phyloP scores from a whole-genome alignment of 1,284 basidiomycete genomes.

The Cryptococcus hybrid region DNA sequence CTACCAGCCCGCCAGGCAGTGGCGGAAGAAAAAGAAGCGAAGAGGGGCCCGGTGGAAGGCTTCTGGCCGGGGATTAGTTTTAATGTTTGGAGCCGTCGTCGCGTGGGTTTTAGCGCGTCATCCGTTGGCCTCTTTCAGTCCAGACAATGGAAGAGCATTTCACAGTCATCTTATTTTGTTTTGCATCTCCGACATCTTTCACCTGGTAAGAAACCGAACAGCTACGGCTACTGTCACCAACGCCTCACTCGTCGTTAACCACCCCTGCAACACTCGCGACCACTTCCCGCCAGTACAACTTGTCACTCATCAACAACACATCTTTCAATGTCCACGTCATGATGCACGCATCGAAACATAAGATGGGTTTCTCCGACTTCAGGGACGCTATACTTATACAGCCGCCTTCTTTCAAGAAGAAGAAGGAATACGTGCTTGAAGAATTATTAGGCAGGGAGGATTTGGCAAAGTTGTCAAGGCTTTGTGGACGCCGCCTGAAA shows the following conservation, averaged over 20 bases:
- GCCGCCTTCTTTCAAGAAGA: constrained; percentile 78
- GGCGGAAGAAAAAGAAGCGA: too few relatives aligned
- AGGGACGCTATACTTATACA: constrained; percentile 63
- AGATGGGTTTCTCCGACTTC: constrained; percentile 29
- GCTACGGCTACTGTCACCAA: background rate
- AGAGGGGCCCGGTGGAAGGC: too few relatives aligned
- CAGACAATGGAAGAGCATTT: too few relatives aligned
- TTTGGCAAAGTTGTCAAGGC: constrained; percentile 77
- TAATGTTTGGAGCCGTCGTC: too few relatives aligned
- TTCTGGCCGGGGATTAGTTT: too few relatives aligned
- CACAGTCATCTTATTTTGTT: too few relatives aligned
- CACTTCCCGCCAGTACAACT: background rate
- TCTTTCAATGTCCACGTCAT: background rate
- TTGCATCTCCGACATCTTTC: too few relatives aligned
- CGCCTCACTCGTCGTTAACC: background rate
- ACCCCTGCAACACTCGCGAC: background rate
- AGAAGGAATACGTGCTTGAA: constrained; percentile 57
- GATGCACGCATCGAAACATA: background rate
- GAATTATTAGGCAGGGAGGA: constrained; percentile 69
- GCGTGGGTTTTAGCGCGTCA: too few relatives aligned
- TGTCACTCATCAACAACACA: background rate
- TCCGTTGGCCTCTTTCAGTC: too few relatives aligned
- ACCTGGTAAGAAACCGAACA: background rate
- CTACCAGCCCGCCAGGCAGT: too few relatives aligned
- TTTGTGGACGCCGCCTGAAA: constrained; percentile 55